phyloP scores from a whole-genome alignment of 495 filamentous ascomycete species.

The Trichoderma erinaceum region DNA sequence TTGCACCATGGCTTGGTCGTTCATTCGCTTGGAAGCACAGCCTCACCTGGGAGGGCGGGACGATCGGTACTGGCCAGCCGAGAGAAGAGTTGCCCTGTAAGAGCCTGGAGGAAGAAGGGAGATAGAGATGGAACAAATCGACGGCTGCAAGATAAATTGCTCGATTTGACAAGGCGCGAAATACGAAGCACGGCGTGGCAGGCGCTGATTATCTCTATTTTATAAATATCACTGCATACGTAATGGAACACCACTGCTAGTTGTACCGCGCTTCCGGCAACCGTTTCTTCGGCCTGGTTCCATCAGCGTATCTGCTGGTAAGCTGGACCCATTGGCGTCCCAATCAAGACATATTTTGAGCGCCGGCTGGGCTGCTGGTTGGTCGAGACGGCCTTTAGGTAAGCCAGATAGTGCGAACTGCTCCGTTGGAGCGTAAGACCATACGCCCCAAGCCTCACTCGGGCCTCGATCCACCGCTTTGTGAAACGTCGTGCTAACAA shows the following conservation, averaged over 20 bases:
- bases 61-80: neutral
- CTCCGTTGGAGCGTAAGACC: neutral
- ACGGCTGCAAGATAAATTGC: neutral
- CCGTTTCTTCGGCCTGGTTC: too few species aligned
- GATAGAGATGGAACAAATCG: neutral
- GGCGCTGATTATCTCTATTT: too few species aligned
- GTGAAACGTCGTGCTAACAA: slow-evolving; percentile 9
- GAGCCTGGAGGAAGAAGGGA: neutral
- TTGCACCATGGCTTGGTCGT: neutral
- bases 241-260: too few species aligned
- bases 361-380: neutral
- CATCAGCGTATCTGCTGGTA: too few species aligned
- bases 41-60: slow-evolving; percentile 9
- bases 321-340: neutral
- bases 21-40: neutral
- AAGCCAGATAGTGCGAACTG: neutral
- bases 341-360: neutral
- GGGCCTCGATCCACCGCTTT: slow-evolving; percentile 4
- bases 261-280: too few species aligned
- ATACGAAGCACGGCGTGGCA: too few species aligned
- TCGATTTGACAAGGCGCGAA: too few species aligned
- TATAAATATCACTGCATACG: too few species aligned
- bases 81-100: neutral
- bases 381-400: neutral
- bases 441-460: neutral